Conservation (phyloP, 208 protist genomes). For the Zelonia costaricensis region DNA sequence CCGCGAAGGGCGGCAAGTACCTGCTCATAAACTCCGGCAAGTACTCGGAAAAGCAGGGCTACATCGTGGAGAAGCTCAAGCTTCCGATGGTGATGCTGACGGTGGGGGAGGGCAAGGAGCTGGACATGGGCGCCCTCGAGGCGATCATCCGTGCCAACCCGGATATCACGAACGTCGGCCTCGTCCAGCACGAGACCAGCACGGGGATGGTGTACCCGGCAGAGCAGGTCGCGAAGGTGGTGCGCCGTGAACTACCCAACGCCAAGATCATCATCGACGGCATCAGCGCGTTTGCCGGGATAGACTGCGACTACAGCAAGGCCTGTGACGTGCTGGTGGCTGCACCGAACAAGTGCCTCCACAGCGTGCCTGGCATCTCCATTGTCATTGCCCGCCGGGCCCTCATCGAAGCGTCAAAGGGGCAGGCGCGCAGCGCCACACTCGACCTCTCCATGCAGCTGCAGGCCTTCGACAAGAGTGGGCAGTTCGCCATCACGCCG, state of each 20-base stretch:
- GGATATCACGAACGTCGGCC: slow-evolving; percentile 72
- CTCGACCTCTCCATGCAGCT: slow-evolving; percentile 78
- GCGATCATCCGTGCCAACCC: slow-evolving; percentile 45
- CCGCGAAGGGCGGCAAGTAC: slow-evolving; percentile 55
- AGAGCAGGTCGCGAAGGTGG: slow-evolving; percentile 50
- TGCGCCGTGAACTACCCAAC: slow-evolving; percentile 45
- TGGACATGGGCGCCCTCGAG: slow-evolving; percentile 50
- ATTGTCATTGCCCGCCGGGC: slow-evolving; percentile 58
- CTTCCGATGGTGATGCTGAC: slow-evolving; percentile 51
- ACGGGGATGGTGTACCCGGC: slow-evolving; percentile 90
- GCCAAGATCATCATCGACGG: slow-evolving; percentile 83
- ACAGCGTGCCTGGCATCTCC: slow-evolving; percentile 86
- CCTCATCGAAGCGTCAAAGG: slow-evolving; percentile 53
- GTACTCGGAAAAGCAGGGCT: slow-evolving; percentile 81
- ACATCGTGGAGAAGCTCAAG: slow-evolving; percentile 62
- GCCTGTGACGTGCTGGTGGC: slow-evolving; percentile 76
- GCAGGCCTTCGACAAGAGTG: slow-evolving; percentile 60
- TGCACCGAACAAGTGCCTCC: slow-evolving; percentile 90
- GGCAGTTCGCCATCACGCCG: slow-evolving; percentile 82
- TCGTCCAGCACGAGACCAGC: slow-evolving; percentile 90
- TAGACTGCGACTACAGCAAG: slow-evolving; percentile 51
- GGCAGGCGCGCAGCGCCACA: slow-evolving; percentile 49
- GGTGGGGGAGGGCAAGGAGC: slow-evolving; percentile 63
- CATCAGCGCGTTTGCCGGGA: slow-evolving; percentile 87
- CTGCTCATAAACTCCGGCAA: slow-evolving; percentile 83